Evolutionary conservation across 257 asterid genomes (phyloP), one percentile per base, ranked within the genome.

Genomic region (Fraxinus cuspidata): DNA sequence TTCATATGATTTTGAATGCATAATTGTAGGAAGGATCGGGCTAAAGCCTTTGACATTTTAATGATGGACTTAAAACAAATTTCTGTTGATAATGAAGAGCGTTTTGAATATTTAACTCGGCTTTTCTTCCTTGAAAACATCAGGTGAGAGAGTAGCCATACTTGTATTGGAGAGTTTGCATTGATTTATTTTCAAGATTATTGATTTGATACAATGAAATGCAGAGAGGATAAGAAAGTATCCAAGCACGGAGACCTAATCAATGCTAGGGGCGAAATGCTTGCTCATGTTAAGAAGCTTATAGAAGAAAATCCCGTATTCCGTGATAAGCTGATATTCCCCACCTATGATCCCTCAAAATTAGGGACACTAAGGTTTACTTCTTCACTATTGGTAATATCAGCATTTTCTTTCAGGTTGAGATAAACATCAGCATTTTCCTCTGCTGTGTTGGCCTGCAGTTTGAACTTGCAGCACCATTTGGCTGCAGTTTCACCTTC

Each of bases 401-500:
- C 42, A 38, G 42, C 12, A 8, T 38, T 38, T 38, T 38, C 12
- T 7, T 38, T 38, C 42, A 38, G 42, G 10, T 38, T 38, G 12
- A 38, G 10, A 7, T 9, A 38, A 38, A 38, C 42, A 38, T 7
- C 12, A 12, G 42, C 42, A 38, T 38, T 38, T 38, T 38, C 10
- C 49, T 42, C 49, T 42, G 16, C 49, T 42, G 4, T 42, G 49
- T 42, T 42, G 49, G 3, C 70, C 44, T 84, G 81, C 98, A 94
- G 99, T 85, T 88, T 1, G 81, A 94, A 94, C 73, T 94, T 97
- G 99, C 99, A 94, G 95, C 99, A 94, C 85, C 99, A 94, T 42
- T 42, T 42, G 49, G 49, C 16, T 42, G 49, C 49, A 10, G 15
- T 11, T 42, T 2, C 90, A 42, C 49, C 16, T 42, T 42, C 16